Evolutionary conservation across 176 grass and related monocot genomes (phyloP), one percentile per base, ranked within the genome.

Genomic region (Coix lacrymajobi): DNA sequence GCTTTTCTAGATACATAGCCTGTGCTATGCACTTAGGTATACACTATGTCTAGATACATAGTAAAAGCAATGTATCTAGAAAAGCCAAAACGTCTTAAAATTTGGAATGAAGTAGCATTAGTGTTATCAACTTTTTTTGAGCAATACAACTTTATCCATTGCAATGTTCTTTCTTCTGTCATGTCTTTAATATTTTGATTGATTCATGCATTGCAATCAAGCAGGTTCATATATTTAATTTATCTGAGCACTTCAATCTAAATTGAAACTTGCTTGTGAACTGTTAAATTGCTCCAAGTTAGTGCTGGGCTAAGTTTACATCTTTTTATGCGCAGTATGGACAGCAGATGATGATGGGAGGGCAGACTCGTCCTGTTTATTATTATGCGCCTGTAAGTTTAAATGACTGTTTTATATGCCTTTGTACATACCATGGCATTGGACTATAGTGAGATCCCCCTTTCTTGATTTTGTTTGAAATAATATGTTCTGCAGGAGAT

Each of bases 331-430:
- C 79, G 63, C 92, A 94, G 92, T 91, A 89, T 77, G 92, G 92
- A 77, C 92, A 94, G 41, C 92, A 94, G 76, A 88, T 94, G 86
- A 86, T 89, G 83, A 79, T 92, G 31, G 87, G 91, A 31, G 87
- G 87, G 6, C 91, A 89, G 81, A 71, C 71, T 51, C 87, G 81
- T 26, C 91, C 87, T 31, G 81, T 92, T 81, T 92, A 92, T 82
- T 92, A 92, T 81, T 92, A 85, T 82, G 33, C 84, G 25, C 84
- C 87, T 45, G 91, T 92, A 81, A 92, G 91, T 44, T 38, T 11
- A 10, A 25, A 69, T 29, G 16, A 20, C 10, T 26, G 1, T 83
- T 78, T 13, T 79, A 37, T 66, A 6, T 8, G 17, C 7, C 6
- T 66, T 56, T 54, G 34, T 20, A 75, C 76, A 80, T 16, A 33